Evolutionary conservation across 2,329 filamentous ascomycete species (phyloP).

Genomic region (Dactylellina parvicollis): DNA sequence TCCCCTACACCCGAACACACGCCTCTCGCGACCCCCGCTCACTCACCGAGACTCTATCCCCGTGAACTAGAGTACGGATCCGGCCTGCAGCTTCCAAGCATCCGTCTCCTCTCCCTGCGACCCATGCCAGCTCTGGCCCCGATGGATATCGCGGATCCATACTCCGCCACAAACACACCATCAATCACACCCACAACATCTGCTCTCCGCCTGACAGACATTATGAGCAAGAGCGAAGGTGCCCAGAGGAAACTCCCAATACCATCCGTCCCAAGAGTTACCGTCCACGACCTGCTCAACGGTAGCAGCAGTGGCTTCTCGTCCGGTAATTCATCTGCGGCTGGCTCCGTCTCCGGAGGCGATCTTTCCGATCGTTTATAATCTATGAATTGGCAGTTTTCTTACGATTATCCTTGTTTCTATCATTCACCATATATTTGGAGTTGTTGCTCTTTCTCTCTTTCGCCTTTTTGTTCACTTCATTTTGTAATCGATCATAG

Average conservation of each 20-base stretch:
- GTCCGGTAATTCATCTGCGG: conserved; percentile 80
- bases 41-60: conserved; percentile 79
- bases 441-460: neutral
- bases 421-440: neutral
- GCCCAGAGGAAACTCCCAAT: conserved; percentile 90
- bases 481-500: neutral
- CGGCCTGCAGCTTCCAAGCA: conserved; percentile 83
- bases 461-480: neutral
- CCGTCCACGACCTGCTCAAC: conserved; percentile 83
- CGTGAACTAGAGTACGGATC: conserved; percentile 69
- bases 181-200: conserved; percentile 61
- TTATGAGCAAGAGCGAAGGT: conserved; percentile 87
- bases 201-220: conserved; percentile 87
- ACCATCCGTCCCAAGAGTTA: conserved; percentile 87
- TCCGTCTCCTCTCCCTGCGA: conserved; percentile 77
- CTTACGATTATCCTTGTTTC: neutral
- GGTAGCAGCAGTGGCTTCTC: conserved; percentile 68
- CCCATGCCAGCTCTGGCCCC: conserved; percentile 74
- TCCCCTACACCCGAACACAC: conserved; percentile 97
- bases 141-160: conserved; percentile 67
- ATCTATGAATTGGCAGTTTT: conserved; percentile 12
- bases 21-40: conserved; percentile 94
- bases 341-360: conserved; percentile 78
- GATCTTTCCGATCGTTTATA: conserved; percentile 71
- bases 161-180: conserved; percentile 55